Percentiles rank a stretch among this genome's conserved stretches.
Conservation (phyloP, 768 basidiomycete genomes). For the Mycena sanguinolenta region DNA sequence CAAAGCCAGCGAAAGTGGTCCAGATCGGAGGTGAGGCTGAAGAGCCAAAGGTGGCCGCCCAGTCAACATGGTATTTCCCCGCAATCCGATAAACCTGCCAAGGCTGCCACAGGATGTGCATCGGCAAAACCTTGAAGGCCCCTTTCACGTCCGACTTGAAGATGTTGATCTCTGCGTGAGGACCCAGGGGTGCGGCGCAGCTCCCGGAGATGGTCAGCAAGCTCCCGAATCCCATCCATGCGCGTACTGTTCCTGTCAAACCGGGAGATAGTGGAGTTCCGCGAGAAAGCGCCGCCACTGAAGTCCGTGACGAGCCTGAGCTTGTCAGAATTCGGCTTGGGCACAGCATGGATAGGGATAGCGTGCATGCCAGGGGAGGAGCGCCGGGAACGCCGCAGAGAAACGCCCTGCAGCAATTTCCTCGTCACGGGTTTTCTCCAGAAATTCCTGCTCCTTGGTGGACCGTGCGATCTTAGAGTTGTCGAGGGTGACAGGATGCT, state of each 20-base stretch:
- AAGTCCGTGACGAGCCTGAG: conserved; percentile 55
- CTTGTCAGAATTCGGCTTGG: conserved; percentile 45
- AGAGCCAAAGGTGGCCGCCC: conserved; percentile 42
- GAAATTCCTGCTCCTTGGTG: conserved; percentile 30
- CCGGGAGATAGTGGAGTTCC: conserved; percentile 43
- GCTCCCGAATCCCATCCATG: conserved; percentile 37
- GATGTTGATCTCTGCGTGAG: conserved; percentile 14
- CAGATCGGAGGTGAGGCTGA: conserved; percentile 40
- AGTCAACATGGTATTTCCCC: conserved; percentile 40
- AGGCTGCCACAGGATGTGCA: conserved; percentile 57
- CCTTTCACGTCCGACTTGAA: conserved; percentile 55
- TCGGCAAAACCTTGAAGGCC: conserved; percentile 52
- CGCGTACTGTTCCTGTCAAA: conserved; percentile 16
- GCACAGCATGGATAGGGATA: conserved; percentile 51
- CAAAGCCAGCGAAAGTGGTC: conserved; percentile 46
- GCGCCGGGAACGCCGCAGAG: conserved; percentile 40
- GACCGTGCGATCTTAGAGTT: not conserved
- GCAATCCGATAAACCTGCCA: conserved; percentile 51
- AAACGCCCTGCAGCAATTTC: conserved; percentile 35
- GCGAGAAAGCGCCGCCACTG: conserved; percentile 42
- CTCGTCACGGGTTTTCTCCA: conserved; percentile 37
- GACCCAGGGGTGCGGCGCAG: not conserved
- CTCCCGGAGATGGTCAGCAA: conserved; percentile 24
- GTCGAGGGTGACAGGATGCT: not conserved
- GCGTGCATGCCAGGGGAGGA: conserved; percentile 52